These are phyloP conservation scores for Mycena olivaceomarginata DNA, from an alignment of 768 basidiomycete genomes.

Conservation along the genomic window DNA sequence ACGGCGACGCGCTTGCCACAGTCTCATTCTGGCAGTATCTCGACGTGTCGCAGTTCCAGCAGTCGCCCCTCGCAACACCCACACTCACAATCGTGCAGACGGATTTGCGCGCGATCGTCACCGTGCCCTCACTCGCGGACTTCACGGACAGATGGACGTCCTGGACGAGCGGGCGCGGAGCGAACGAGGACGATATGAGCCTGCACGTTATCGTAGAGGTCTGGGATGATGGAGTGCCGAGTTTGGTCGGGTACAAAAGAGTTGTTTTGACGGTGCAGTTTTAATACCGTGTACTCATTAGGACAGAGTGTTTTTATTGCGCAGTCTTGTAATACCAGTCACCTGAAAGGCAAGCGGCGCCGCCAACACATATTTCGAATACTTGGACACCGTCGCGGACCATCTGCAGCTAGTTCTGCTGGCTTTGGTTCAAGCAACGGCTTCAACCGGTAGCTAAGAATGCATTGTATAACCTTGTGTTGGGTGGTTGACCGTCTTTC, in stretches of 20 bases:
- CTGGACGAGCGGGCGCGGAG: slow-evolving; percentile 24
- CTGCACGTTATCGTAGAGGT: slow-evolving; percentile 39
- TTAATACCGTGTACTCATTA: not conserved
- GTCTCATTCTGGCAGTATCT: slow-evolving; percentile 36
- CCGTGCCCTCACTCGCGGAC: not conserved
- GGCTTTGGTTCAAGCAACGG: too few relatives aligned
- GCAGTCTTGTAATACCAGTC: too few relatives aligned
- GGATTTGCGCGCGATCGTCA: not conserved
- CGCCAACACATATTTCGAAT: too few relatives aligned
- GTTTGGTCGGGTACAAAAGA: slow-evolving; percentile 34
- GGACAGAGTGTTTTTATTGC: too few relatives aligned
- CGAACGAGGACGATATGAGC: slow-evolving; percentile 33
- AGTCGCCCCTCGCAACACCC: not conserved
- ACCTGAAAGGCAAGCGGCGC: too few relatives aligned
- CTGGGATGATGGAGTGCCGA: slow-evolving; percentile 34
- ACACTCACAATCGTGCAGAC: slow-evolving; percentile 4
- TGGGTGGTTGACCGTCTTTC: too few relatives aligned
- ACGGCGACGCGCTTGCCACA: slow-evolving; percentile 20
- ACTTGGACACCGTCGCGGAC: too few relatives aligned
- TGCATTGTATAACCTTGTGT: too few relatives aligned
- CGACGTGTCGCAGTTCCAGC: slow-evolving; percentile 27
- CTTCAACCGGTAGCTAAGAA: too few relatives aligned
- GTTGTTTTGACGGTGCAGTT: slow-evolving; percentile 27
- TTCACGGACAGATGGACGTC: not conserved
- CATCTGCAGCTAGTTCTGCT: too few relatives aligned